Evolutionary conservation across 2,329 filamentous ascomycete species (phyloP).

Genomic region (Raffaelea albimanens): DNA sequence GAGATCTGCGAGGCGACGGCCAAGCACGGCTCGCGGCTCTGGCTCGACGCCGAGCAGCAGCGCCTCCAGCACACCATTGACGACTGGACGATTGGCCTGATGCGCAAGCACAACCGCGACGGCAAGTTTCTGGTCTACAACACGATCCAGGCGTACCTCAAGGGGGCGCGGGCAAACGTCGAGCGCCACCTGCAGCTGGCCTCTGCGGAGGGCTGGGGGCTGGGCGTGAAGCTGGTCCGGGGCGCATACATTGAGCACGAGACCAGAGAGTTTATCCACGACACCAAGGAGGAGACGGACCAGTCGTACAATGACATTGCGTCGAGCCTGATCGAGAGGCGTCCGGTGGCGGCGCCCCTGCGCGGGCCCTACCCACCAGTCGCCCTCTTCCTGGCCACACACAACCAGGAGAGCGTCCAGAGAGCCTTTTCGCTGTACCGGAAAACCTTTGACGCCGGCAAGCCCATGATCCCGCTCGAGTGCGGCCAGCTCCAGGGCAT

Average conservation of each 20-base stretch:
- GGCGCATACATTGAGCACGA: conserved; percentile 67
- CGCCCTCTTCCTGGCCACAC: conserved; percentile 65
- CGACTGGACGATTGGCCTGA: conserved; percentile 65
- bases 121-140: conserved; percentile 65
- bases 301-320: conserved; percentile 62
- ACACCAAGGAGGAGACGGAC: conserved; percentile 62
- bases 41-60: conserved; percentile 80
- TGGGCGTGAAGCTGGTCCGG: conserved; percentile 66
- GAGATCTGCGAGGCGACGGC: conserved; percentile 65
- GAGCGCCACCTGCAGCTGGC: conserved; percentile 50
- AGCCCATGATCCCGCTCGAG: background rate
- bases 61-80: conserved; percentile 70
- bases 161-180: conserved; percentile 47
- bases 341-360: conserved; percentile 45
- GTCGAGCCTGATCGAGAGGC: conserved; percentile 52
- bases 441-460: background rate
- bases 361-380: conserved; percentile 43
- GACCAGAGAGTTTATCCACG: conserved; percentile 58
- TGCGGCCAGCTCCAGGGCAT: conserved; percentile 55
- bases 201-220: conserved; percentile 48
- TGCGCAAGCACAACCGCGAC: conserved; percentile 61
- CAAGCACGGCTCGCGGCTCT: conserved; percentile 57
- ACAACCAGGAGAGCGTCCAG: conserved; percentile 63
- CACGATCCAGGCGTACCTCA: conserved; percentile 70
- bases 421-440: background rate